Base-by-base conservation (phyloP, 1,284 basidiomycete genomes). In the Austroboletus niveus region DNA sequence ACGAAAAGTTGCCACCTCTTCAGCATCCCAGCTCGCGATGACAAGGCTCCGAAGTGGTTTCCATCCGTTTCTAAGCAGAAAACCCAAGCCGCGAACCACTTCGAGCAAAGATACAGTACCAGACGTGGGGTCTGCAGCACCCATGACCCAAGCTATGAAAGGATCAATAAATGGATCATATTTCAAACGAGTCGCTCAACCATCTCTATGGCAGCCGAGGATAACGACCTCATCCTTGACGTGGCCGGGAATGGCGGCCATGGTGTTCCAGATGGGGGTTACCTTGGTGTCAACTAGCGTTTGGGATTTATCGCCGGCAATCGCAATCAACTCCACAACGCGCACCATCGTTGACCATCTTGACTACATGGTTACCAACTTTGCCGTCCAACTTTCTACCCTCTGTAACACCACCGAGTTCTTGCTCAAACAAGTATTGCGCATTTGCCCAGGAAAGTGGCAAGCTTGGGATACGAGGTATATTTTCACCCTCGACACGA, bases 11-110 rank as follows among this genome's bases (percentile, higher is more conserved):
- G 65, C 41, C 42, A 86, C 84, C 78, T 94, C 95, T 72, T 98
- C 94, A 0, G 84, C 95, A 69, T 96, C 93, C 94, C 92, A 97
- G 57, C 85, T 89, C 5, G 90, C 92, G 47, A 98, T 77, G n/a
- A 96, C 71, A 60, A 96, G 84, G 15, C 91, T 95, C 51, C 94
- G 77, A 38, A 94, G 72, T 5, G 95, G 95, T 61, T 84, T 89
- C 95, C 95, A 98, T 27, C 93, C 94, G 14, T 73, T 75, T 57
- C 73, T 74, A 22, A 90, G 65, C 2, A 98, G 75, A 9, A 74
- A 71, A 31, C 92, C 93, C 52, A 94, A 81, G n/a, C 90, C 92
- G 34, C 84, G 82, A 53, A 95, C 78, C 27, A 94, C 76, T 68
- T 98, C 94, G 60, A 87, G 81, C 15, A 95, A 73, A n/a, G 89